Evolutionary conservation across 2,329 filamentous ascomycete species (phyloP), one percentile per base, ranked within the genome.

Genomic region (Ophiostoma novo-ulmi): DNA sequence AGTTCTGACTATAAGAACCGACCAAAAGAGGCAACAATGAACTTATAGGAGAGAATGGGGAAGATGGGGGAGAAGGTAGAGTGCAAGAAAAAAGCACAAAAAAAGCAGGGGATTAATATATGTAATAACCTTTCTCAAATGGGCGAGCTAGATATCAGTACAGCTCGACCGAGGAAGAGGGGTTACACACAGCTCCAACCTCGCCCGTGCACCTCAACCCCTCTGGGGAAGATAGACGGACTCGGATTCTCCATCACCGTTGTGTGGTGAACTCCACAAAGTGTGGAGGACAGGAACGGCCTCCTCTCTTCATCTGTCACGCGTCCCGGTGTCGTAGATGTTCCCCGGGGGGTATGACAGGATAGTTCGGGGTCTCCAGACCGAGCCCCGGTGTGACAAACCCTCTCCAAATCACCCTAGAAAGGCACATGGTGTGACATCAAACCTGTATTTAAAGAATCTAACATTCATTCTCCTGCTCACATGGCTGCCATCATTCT

Each of bases 331-430:
- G 58, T 64, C 39, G n/a, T 55, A 41, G 66, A 22, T 68, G 17
- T 26, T n/a, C 36, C n/a, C 22, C 58, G 26, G 58, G 26, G 58
- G 31, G 52, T 20, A 35, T 58, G 48, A 61, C 36, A 35, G 38
- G 36, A n/a, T 10, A 13, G 39, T 58, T 71, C 70, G 70, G 70
- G 70, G 68, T 63, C 68, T 70, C 65, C 64, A 70, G 55, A 70
- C 68, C 70, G 68, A 71, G 61, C 2, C 2, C 10, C 26, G 11
- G 38, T 14, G 22, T 14, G 20, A n/a, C 31, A 69, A 20, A 5
- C 35, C 63, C 17, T 65, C 63, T n/a, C 20, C 36, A 39, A 11
- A 65, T 5, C 35, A 22, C 63, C 36, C 36, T 36, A 65, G 63
- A 41, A 39, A 39, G 17, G 8, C 31, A 64, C 10, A 65, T 20